Conservation (phyloP, 306 rosid genomes). For the Adenanthera pavonina region DNA sequence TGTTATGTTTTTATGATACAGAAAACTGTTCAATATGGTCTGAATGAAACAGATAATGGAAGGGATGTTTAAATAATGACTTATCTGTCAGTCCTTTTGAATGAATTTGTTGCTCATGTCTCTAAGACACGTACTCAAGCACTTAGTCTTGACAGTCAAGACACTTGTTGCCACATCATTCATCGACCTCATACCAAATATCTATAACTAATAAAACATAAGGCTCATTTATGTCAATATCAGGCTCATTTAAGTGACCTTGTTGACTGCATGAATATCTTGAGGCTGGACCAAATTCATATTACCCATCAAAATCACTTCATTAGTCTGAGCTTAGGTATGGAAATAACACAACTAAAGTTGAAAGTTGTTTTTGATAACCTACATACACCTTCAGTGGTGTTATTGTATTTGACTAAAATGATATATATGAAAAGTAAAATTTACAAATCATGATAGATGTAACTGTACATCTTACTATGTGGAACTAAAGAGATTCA, state of each 20-base stretch:
- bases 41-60: constrained; percentile 12
- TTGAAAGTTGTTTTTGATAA: constrained; percentile 10
- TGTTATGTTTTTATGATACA: not conserved
- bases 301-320: constrained; percentile 22
- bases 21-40: not conserved
- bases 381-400: not conserved
- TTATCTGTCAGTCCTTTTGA: constrained; percentile 1
- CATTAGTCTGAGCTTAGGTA: constrained; percentile 7
- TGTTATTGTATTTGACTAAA: constrained; percentile 5
- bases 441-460: not conserved
- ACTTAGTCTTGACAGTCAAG: constrained; percentile 9
- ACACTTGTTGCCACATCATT: constrained; percentile 8
- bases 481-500: constrained; percentile 17
- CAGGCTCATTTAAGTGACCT: not conserved
- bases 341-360: not conserved
- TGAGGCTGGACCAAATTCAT: constrained; percentile 17
- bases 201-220: not conserved
- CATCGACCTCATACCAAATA: constrained; percentile 17
- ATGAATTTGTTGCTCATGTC: constrained; percentile 1
- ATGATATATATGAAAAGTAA: constrained; percentile 7
- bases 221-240: constrained; percentile 8
- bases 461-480: constrained; percentile 5
- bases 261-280: constrained; percentile 7
- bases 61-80: not conserved
- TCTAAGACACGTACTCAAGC: constrained; percentile 8